Percentiles rank a stretch among this genome's conserved stretches.
phyloP scores from a whole-genome alignment of 2,329 filamentous ascomycete genomes.

The Cytospora chrysosperma region DNA sequence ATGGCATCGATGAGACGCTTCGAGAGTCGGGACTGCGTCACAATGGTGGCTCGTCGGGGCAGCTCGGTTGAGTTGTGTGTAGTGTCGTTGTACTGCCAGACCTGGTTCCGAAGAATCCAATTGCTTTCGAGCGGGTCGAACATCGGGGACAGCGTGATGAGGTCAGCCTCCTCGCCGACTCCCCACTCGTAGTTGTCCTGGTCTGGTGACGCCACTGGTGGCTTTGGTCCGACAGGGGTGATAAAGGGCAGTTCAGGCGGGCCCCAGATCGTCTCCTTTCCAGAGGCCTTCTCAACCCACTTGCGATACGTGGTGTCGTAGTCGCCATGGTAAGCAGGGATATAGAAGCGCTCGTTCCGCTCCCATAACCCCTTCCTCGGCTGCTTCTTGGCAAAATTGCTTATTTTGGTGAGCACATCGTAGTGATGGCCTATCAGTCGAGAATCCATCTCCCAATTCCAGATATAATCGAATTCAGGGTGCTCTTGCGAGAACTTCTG shows the following conservation, averaged over 20 bases:
- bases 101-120: slow-evolving; percentile 69
- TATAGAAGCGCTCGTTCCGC: slow-evolving; percentile 70
- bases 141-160: slow-evolving; percentile 74
- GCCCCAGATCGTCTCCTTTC: slow-evolving; percentile 65
- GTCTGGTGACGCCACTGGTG: slow-evolving; percentile 56
- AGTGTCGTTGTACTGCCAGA: slow-evolving; percentile 63
- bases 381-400: slow-evolving; percentile 62
- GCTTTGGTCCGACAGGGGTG: slow-evolving; percentile 61
- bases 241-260: slow-evolving; percentile 58
- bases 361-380: slow-evolving; percentile 74
- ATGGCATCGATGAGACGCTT: slow-evolving; percentile 71
- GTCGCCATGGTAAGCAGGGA: slow-evolving; percentile 65
- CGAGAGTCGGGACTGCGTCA: slow-evolving; percentile 73
- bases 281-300: slow-evolving; percentile 55
- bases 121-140: slow-evolving; percentile 72
- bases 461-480: slow-evolving; percentile 77
- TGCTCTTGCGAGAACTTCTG: slow-evolving; percentile 75
- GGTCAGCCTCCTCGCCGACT: slow-evolving; percentile 71
- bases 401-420: slow-evolving; percentile 68
- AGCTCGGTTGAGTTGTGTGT: slow-evolving; percentile 53
- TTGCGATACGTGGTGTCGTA: slow-evolving; percentile 67
- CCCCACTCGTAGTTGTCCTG: slow-evolving; percentile 74
- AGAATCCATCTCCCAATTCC: slow-evolving; percentile 87
- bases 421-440: slow-evolving; percentile 80
- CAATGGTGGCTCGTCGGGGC: slow-evolving; percentile 73